These are phyloP conservation scores for Cymodocea nodosa DNA, from an alignment of 116 monocot genomes.

Conservation along the genomic window DNA sequence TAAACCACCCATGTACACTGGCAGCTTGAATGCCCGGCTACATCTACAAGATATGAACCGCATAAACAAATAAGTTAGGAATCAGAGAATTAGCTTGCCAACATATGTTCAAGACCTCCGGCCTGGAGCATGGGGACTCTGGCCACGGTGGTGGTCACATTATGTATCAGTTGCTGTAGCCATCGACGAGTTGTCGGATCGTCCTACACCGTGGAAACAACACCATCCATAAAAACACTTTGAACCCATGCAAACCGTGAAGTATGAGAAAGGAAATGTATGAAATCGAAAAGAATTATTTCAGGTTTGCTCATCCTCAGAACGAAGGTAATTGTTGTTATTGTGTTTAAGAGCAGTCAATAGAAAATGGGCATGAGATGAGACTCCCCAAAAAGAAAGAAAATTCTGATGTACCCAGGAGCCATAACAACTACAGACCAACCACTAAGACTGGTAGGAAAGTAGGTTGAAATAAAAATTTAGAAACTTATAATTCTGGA, in stretches of 20 bases:
- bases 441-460: no score
- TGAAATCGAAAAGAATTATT: neutral
- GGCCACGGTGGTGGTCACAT: conserved; percentile 12
- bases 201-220: conserved; percentile 16
- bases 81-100: conserved; percentile 8
- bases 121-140: conserved; percentile 11
- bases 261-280: neutral
- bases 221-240: neutral
- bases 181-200: conserved; percentile 34
- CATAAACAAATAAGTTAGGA: conserved; percentile 2
- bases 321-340: no score
- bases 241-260: neutral
- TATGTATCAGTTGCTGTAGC: conserved; percentile 39
- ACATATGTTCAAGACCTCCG: conserved; percentile 26
- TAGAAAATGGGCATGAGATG: no score
- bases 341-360: no score
- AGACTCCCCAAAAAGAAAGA: no score
- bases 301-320: no score
- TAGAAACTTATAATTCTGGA: no score
- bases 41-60: neutral
- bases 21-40: neutral
- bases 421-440: no score
- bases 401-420: no score
- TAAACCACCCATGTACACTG: neutral
- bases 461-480: no score